phyloP scores from a whole-genome alignment of 805 yeast species.

The Danielozyma ontarioensis region DNA sequence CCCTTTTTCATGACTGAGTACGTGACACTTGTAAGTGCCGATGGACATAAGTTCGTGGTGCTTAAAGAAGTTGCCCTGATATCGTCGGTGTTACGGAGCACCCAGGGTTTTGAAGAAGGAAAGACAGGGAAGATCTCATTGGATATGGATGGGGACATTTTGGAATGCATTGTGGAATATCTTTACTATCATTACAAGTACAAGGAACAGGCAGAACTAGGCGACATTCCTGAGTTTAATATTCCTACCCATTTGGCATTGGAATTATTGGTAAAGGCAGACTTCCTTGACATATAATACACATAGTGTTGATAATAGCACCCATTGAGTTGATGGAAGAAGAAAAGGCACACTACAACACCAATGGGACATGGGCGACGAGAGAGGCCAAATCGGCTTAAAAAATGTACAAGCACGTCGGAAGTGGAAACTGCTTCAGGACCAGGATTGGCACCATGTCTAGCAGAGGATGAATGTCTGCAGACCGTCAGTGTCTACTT shows the following conservation, averaged over 20 bases:
- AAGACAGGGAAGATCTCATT: constrained; percentile 49
- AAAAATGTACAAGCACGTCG: too few relatives aligned
- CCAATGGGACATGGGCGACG: too few relatives aligned
- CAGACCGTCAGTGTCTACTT: too few relatives aligned
- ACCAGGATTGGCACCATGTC: too few relatives aligned
- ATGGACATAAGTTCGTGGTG: constrained; percentile 58
- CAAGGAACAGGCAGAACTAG: constrained; percentile 43
- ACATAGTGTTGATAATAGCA: too few relatives aligned
- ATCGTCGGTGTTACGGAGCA: constrained; percentile 52
- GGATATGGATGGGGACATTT: constrained; percentile 65
- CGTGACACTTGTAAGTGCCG: constrained; percentile 70
- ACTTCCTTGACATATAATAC: constrained; percentile 63
- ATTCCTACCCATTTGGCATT: constrained; percentile 93
- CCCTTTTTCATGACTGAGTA: constrained; percentile 15
- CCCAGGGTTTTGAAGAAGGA: constrained; percentile 54
- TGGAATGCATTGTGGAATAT: constrained; percentile 82
- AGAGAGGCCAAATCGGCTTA: too few relatives aligned
- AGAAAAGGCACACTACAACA: too few relatives aligned
- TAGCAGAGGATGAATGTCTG: too few relatives aligned
- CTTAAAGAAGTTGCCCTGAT: constrained; percentile 72
- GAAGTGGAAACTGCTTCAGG: too few relatives aligned
- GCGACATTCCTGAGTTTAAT: constrained; percentile 77
- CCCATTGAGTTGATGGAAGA: too few relatives aligned
- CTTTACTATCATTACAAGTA: constrained; percentile 71
- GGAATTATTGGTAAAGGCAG: constrained; percentile 90